Percentiles rank a stretch among this genome's conserved stretches.
phyloP scores from a whole-genome alignment of 2,329 filamentous ascomycete genomes.

The Beauveria caledonica region DNA sequence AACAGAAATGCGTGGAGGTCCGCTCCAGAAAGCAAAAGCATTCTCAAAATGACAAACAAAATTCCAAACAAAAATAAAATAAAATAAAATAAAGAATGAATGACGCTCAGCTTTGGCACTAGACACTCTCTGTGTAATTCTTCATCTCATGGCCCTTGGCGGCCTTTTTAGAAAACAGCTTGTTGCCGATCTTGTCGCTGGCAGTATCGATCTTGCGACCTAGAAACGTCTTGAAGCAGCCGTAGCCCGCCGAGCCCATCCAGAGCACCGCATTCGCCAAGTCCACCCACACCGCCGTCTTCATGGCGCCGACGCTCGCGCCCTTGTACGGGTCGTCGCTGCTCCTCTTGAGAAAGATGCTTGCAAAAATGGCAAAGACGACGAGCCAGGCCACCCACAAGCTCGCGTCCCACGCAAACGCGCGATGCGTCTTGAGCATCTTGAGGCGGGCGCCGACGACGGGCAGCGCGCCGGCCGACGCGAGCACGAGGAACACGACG shows the following conservation, averaged over 20 bases:
- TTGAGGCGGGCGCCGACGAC: conserved; percentile 25
- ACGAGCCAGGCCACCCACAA: conserved; percentile 50
- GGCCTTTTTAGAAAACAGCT: conserved; percentile 29
- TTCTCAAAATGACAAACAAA: not conserved
- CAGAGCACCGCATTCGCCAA: conserved; percentile 60
- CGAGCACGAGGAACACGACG: conserved; percentile 31
- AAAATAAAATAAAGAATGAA: not conserved
- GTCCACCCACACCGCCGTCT: conserved; percentile 65
- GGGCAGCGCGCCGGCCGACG: conserved; percentile 28
- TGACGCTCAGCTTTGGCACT: not conserved
- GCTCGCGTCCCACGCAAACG: conserved; percentile 36
- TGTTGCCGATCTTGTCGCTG: conserved; percentile 30
- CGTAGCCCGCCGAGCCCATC: conserved; percentile 41
- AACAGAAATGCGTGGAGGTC: not conserved
- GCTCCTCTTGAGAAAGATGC: conserved; percentile 56
- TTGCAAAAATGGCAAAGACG: conserved; percentile 64
- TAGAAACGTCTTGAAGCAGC: conserved; percentile 31
- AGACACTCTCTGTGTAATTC: conserved; percentile 24
- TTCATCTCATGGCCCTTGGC: conserved; percentile 5
- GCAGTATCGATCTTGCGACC: conserved; percentile 32
- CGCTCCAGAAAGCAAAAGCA: not conserved
- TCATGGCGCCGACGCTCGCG: conserved; percentile 45
- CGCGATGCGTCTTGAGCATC: conserved; percentile 32
- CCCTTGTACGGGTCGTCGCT: conserved; percentile 42
- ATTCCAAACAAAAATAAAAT: not conserved